Evolutionary conservation across 805 yeast species (phyloP), one percentile per base, ranked within the genome.

Genomic region (Hanseniaspora thailandica): DNA sequence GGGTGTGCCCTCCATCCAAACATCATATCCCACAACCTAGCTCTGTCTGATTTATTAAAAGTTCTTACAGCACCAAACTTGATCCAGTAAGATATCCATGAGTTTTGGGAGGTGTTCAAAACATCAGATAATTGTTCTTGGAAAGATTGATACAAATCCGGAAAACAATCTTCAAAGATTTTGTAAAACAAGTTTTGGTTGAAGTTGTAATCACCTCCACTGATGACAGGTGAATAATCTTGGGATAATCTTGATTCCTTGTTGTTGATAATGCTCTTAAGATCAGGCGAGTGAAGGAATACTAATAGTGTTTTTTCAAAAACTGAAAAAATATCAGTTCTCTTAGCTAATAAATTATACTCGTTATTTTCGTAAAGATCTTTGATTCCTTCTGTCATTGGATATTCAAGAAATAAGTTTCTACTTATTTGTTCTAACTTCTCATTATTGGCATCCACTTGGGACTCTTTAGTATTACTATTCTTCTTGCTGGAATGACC

Each of bases 61-160:
- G 83, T 87, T 66, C 85, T 85, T 13, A 93, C 78, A 20, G 96
- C 96, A 62, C 86, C 78, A 75, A 85, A 89, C 63, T 87, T 86
- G 57, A 89, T 71, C 97, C 97, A 89, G 95, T 96, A 89, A 38
- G 86, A 75, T 25, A 88, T 71, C 97, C 97, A 89, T 59, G 86
- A 93, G 57, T 84, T 87, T 28, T 47, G 47, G 1, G 49, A 45
- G 39, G 78, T 75, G 58, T 79, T 79, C 45, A 84, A 66, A 2
- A 50, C 54, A 26, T 28, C 44, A 25, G 84, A 76, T 55, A 84
- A 88, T 60, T 89, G 97, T 61, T 86, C 95, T 36, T 80, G 80
- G 57, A 89, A 77, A 56, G 79, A 85, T 56, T 75, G 77, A 47
- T 85, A 81, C 39, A 89, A 66, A 61, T 86, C 95, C 2, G 96